These are phyloP conservation scores for Kalaharituber pfeilii DNA, from an alignment of 2,329 filamentous ascomycete genomes.

Conservation along the genomic window DNA sequence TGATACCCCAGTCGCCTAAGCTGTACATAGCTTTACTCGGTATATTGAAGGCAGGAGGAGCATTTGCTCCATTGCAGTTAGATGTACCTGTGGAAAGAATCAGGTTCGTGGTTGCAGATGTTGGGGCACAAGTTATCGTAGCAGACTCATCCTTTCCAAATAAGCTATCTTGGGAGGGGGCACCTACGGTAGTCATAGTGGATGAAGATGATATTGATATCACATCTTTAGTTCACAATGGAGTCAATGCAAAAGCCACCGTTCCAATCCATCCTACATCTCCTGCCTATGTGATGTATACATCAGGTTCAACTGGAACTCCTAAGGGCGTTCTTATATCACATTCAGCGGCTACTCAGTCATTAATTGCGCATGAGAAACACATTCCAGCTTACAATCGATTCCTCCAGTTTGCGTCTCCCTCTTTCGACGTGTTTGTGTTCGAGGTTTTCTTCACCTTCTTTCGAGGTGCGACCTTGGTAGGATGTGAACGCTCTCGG, in stretches of 20 bases:
- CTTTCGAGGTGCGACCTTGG: constrained; percentile 53
- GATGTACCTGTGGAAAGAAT: constrained; percentile 63
- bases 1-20: constrained; percentile 58
- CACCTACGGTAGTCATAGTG: constrained; percentile 28
- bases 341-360: constrained; percentile 64
- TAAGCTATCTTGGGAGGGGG: constrained; percentile 27
- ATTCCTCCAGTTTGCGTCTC: constrained; percentile 81
- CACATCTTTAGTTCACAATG: not conserved
- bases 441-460: constrained; percentile 90
- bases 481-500: constrained; percentile 48
- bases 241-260: not conserved
- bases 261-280: constrained; percentile 21
- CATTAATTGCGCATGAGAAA: constrained; percentile 59
- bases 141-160: constrained; percentile 37
- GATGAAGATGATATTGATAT: constrained; percentile 23
- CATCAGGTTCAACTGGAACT: constrained; percentile 72
- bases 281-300: constrained; percentile 83
- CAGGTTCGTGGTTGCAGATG: constrained; percentile 63
- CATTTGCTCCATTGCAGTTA: constrained; percentile 68
- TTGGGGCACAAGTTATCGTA: constrained; percentile 50
- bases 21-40: constrained; percentile 65
- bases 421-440: constrained; percentile 85
- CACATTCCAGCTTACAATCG: constrained; percentile 59
- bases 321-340: constrained; percentile 78
- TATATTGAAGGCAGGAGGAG: constrained; percentile 62